phyloP scores from a whole-genome alignment of 306 rosid species.

The Prunus armeniaca region DNA sequence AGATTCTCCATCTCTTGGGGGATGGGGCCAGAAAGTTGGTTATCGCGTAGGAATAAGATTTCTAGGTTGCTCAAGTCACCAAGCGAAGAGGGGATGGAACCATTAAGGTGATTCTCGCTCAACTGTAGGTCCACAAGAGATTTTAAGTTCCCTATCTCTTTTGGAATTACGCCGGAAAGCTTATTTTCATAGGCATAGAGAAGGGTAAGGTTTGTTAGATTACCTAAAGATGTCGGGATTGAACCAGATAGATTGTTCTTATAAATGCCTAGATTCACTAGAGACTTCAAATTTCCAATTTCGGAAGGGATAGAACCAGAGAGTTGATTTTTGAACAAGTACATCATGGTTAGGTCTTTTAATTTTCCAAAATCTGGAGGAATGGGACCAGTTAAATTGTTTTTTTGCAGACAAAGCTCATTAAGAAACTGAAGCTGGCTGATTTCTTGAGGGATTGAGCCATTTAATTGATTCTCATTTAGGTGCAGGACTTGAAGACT shows the following conservation, averaged over 20 bases:
- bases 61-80: slow-evolving; percentile 3
- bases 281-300: slow-evolving; percentile 11
- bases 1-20: slow-evolving; percentile 1
- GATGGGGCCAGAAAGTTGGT: neutral
- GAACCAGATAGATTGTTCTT: slow-evolving; percentile 5
- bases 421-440: neutral
- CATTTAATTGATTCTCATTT: neutral
- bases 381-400: neutral
- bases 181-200: neutral
- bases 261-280: neutral
- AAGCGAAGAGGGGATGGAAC: neutral
- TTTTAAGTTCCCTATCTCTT: neutral
- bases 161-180: neutral
- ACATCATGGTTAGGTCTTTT: neutral
- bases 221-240: slow-evolving; percentile 14
- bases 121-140: neutral
- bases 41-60: neutral
- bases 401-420: neutral
- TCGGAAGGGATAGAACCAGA: neutral
- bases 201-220: neutral
- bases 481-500: neutral
- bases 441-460: slow-evolving; percentile 12
- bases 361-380: slow-evolving; percentile 19
- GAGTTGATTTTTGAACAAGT: neutral
- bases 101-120: neutral